These are phyloP conservation scores for Kokia cookei DNA, from an alignment of 441 rosid genomes.

Conservation along the genomic window DNA sequence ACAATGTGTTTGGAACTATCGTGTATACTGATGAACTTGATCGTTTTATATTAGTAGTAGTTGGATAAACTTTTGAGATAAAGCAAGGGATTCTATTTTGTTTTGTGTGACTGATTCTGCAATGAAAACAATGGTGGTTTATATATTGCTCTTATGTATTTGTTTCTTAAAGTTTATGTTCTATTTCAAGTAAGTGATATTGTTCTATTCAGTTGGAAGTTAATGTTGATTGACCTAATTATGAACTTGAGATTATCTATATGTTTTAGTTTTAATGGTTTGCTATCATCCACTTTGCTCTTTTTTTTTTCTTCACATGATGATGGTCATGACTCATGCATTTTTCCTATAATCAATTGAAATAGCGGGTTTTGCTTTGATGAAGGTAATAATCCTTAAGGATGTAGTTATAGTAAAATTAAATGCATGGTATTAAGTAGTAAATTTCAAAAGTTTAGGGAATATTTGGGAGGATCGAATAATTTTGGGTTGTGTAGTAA, in stretches of 20 bases:
- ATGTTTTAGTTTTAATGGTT: not conserved
- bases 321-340: not conserved
- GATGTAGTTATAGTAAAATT: no score
- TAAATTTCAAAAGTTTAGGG: no score
- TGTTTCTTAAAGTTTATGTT: not conserved
- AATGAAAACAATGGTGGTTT: not conserved
- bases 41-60: not conserved
- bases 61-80: not conserved
- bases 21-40: not conserved
- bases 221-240: slow-evolving; percentile 2
- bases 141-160: not conserved
- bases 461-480: no score
- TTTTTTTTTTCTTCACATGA: not conserved
- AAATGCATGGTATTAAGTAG: no score
- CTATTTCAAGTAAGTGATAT: not conserved
- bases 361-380: not conserved
- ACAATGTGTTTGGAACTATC: slow-evolving; percentile 21
- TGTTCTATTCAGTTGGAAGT: not conserved
- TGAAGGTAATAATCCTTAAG: no score
- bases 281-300: not conserved
- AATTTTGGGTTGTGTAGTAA: no score
- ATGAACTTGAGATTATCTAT: not conserved
- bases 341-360: slow-evolving; percentile 7
- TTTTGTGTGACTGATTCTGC: not conserved
- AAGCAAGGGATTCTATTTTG: slow-evolving; percentile 2